Evolutionary conservation across 179 eudicot species (phyloP).

Genomic region (Silene vulgaris): DNA sequence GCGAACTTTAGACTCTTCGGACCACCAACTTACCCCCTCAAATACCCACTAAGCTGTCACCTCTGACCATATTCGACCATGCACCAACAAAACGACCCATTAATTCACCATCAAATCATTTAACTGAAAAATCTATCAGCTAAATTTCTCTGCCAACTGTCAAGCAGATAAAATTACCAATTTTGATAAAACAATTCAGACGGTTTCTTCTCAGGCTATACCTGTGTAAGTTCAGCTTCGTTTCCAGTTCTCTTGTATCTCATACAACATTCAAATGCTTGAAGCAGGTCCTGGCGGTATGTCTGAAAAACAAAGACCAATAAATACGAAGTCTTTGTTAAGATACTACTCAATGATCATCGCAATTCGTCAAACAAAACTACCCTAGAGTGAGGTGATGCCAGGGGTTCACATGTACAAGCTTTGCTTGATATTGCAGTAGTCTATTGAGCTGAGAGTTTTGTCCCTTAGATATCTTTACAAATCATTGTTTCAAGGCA

Average conservation of each 20-base stretch:
- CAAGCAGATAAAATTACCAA: background rate
- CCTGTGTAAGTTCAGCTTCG: constrained; percentile 97
- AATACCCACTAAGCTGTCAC: too few relatives aligned
- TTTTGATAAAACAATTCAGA: background rate
- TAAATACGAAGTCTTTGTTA: background rate
- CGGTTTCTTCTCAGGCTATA: constrained; percentile 23
- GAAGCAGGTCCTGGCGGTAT: constrained; percentile 74
- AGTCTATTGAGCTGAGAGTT: background rate
- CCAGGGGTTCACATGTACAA: constrained; percentile 11
- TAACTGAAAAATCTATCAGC: background rate
- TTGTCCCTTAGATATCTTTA: background rate
- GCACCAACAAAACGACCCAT: too few relatives aligned
- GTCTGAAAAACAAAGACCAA: constrained; percentile 42
- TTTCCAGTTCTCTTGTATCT: constrained; percentile 80
- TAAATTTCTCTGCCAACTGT: background rate
- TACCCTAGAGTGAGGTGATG: constrained; percentile 7
- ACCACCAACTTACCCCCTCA: too few relatives aligned
- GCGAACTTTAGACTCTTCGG: background rate
- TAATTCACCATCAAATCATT: background rate
- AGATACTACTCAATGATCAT: background rate
- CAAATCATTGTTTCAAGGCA: background rate
- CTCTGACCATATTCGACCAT: too few relatives aligned
- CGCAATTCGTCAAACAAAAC: background rate
- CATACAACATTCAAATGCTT: constrained; percentile 96
- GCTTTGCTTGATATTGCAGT: background rate